Evolutionary conservation across 345 rosid genomes (phyloP), one percentile per base, ranked within the genome.

Genomic region (Brassica incana): DNA sequence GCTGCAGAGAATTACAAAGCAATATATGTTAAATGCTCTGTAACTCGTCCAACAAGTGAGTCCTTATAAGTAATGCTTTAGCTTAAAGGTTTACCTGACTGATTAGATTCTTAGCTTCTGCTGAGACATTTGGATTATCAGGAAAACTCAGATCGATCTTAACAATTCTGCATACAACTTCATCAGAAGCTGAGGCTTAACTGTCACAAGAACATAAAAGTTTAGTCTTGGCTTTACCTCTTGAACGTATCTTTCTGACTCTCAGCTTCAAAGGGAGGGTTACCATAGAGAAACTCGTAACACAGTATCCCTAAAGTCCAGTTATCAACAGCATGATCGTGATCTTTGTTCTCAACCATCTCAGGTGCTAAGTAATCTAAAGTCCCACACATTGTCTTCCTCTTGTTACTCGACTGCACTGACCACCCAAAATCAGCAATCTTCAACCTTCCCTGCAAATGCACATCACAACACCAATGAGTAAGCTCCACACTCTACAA

Each of bases 371-470:
- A 86, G 69, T 96, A 93, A 74, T 96, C 99, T 77, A 96, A 78
- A 5, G 99, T 93, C 58, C 99, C 99, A 80, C 99, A 96, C 98
- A 93, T 89, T 15, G 98, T 96, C 81, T 77, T 90, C 62, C 99
- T 90, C 86, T 92, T 96, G 86, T 84, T 84, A 82, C 81, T 88
- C 18, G 99, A 93, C 83, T 96, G 99, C n/a, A 96, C 97, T 8
- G 98, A 92, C 99, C 98, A 92, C 40, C 99, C 97, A 78, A 96
- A 96, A 68, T 93, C 99, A 0, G 95, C 99, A 76, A 96, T 96
- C 84, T 90, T 93, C 83, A 93, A 74, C 56, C 93, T 89, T 20
- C 99, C 99, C 97, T 96, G 77, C 75, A 74, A 35, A n/a, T 27
- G 52, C 11, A 38, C 27, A 76, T 16, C n/a, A 64, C 25, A 36